Evolutionary conservation across 805 yeast species (phyloP).

Genomic region (Jamesozyma gamospora): DNA sequence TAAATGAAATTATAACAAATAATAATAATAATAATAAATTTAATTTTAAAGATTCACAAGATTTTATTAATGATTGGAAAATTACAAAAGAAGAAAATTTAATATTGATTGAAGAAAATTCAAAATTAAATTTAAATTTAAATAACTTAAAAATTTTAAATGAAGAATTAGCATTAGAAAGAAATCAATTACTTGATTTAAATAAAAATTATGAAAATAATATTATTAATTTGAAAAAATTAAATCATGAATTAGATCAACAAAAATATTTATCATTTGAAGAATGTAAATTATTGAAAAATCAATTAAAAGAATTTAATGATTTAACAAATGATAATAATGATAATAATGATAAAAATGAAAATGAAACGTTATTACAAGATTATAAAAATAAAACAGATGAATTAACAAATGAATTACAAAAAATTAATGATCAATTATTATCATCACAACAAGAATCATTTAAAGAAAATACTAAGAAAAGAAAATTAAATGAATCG

Average conservation of each 20-base stretch:
- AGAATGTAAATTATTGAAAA: slow-evolving; percentile 49
- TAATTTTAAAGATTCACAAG: slow-evolving; percentile 20
- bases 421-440: slow-evolving; percentile 25
- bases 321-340: slow-evolving; percentile 10
- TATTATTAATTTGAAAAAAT: slow-evolving; percentile 24
- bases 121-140: slow-evolving; percentile 18
- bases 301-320: slow-evolving; percentile 43
- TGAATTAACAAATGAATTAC: slow-evolving; percentile 33
- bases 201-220: slow-evolving; percentile 18
- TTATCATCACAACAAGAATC: slow-evolving; percentile 9
- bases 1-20: slow-evolving; percentile 30
- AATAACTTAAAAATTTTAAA: slow-evolving; percentile 22
- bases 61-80: slow-evolving; percentile 33
- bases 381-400: slow-evolving; percentile 46
- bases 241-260: slow-evolving; percentile 38
- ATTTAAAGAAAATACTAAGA: slow-evolving; percentile 11
- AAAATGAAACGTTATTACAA: slow-evolving; percentile 35
- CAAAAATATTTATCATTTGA: slow-evolving; percentile 44
- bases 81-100: slow-evolving; percentile 33
- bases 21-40: slow-evolving; percentile 19
- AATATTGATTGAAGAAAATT: slow-evolving; percentile 28
- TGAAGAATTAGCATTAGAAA: slow-evolving; percentile 31
- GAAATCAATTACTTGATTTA: slow-evolving; percentile 30
- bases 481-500: slow-evolving; percentile 24
- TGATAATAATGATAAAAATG: slow-evolving; percentile 10